Percentiles rank a stretch among this genome's conserved stretches.
Conservation (phyloP, 352 stramenopile genomes). For the Thraustochytrium striatum region DNA sequence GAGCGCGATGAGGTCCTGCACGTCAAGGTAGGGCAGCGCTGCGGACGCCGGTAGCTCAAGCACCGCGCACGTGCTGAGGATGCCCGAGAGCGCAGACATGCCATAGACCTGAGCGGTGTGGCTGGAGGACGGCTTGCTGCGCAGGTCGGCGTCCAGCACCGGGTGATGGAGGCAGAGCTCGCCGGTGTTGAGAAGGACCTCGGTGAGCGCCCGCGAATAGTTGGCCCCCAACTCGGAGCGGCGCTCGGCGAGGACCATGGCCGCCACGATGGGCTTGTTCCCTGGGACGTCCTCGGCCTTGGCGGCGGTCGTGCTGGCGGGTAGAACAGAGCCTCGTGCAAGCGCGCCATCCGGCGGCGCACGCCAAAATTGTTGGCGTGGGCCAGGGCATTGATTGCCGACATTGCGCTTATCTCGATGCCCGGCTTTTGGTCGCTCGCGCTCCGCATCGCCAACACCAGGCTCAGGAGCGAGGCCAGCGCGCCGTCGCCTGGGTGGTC, state of each 20-base stretch:
- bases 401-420: constrained; percentile 22
- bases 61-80: neutral
- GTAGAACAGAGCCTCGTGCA: neutral
- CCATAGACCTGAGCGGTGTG: neutral
- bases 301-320: neutral
- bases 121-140: neutral
- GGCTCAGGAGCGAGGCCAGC: neutral
- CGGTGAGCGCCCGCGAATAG: neutral
- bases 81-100: constrained; percentile 11
- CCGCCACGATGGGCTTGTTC: neutral
- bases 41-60: neutral
- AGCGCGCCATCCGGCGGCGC: neutral
- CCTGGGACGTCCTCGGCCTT: neutral
- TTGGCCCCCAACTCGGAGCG: neutral
- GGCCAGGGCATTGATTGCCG: constrained; percentile 17
- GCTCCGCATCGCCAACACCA: neutral
- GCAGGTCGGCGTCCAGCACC: neutral
- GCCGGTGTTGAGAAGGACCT: neutral
- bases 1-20: neutral
- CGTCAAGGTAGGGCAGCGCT: neutral
- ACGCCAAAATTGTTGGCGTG: neutral
- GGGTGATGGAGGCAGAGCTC: neutral
- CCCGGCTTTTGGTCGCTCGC: neutral
- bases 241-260: neutral
- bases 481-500: neutral